Evolutionary conservation across 208 protist species (phyloP), one percentile per base, ranked within the genome.

Genomic region (Wallacemonas rigidus): DNA sequence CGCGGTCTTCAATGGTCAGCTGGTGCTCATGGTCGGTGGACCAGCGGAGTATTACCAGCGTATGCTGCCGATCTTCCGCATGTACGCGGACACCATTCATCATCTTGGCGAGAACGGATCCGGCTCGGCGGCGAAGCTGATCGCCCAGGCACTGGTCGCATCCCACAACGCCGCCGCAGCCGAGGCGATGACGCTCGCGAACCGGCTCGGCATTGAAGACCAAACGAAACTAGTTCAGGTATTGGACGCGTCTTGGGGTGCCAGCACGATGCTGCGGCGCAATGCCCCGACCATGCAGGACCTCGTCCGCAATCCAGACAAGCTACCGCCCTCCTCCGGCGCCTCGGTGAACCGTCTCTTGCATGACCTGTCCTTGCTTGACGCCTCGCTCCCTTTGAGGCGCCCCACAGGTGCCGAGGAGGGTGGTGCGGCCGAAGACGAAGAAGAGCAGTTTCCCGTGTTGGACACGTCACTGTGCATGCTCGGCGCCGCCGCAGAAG

Each of bases 11-110:
- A 93, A 94, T 60, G 88, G 83, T 17, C 86, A 94, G 69, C 80
- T 97, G 8, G 77, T 91, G 11, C 65, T 95, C 9, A 97, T 97
- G 92, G 89, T 95, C 17, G 92, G 92, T 17, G 90, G 90, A 45
- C 55, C 78, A 11, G 81, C 74, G 44, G 89, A 95, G 79, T 74
- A 76, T 26, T 91, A 93, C 68, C 87, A 94, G 75, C 79, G 82
- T 7, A 62, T 94, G 60, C 79, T 82, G 39, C 87, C 89, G 1
- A 81, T 97, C n/a, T 87, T 97, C 55, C 82, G 88, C 75, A 84
- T 94, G 81, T 97, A 95, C 77, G 90, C 90, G 8, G 88, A 95
- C 69, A 78, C 75, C 45, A 86, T 95, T 41, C 80, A 93, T 69
- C 89, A 94, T 82, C 91, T 97, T 87, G 92, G 92, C 48, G 79